Percentiles rank a stretch among this genome's conserved stretches.
Conservation (phyloP, 1,284 basidiomycete genomes). For the Apiotrichum akiyoshidainum region DNA sequence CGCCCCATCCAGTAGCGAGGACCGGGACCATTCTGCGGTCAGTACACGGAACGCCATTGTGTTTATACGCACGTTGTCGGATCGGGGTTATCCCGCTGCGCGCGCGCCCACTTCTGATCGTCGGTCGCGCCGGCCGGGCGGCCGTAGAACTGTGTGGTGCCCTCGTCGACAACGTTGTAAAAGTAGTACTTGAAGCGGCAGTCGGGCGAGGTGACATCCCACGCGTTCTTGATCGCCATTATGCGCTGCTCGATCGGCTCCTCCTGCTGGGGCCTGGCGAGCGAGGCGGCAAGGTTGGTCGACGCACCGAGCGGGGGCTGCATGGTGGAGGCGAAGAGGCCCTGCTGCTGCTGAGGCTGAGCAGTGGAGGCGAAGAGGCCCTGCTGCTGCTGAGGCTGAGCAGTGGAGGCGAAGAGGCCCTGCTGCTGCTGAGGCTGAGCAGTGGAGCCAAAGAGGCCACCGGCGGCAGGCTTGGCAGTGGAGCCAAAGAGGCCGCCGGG, state of each 20-base stretch:
- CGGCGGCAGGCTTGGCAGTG: background rate
- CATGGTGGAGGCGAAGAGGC: slow-evolving; percentile 10
- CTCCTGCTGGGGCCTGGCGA: slow-evolving; percentile 39
- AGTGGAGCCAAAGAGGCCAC: slow-evolving; percentile 53
- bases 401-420: slow-evolving; percentile 53
- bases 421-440: slow-evolving; percentile 11
- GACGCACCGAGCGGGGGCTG: background rate
- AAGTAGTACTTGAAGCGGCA: slow-evolving; percentile 85
- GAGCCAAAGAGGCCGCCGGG: slow-evolving; percentile 11
- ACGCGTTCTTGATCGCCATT: slow-evolving; percentile 64
- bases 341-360: slow-evolving; percentile 55
- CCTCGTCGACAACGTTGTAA: slow-evolving; percentile 79
- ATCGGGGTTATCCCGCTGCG: slow-evolving; percentile 76
- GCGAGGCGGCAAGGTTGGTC: background rate
- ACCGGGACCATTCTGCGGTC: slow-evolving; percentile 70
- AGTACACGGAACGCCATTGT: slow-evolving; percentile 40
- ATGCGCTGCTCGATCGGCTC: slow-evolving; percentile 60
- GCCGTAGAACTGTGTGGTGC: slow-evolving; percentile 65
- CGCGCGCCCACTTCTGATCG: slow-evolving; percentile 74
- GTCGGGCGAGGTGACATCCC: slow-evolving; percentile 65
- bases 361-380: slow-evolving; percentile 56
- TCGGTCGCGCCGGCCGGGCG: slow-evolving; percentile 70
- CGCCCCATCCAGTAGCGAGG: slow-evolving; percentile 74
- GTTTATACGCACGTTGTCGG: slow-evolving; percentile 66
- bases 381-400: slow-evolving; percentile 15